Conservation (phyloP, 371 early-diverging fungal genomes). For the Lichtheimia hyalospora region DNA sequence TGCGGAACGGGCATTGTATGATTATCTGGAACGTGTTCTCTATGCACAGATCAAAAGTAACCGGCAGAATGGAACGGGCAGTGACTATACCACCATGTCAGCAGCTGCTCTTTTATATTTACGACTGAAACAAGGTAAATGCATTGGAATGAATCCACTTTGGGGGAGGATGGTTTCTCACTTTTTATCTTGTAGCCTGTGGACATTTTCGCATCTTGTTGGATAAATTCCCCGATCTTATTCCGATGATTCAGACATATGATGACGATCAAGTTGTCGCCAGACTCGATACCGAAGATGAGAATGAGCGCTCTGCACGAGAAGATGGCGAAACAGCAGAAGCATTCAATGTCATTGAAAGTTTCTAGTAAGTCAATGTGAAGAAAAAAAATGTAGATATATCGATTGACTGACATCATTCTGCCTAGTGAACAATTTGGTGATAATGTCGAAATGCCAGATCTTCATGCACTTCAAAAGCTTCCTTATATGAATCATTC, state of each 20-base stretch:
- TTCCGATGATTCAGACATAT: constrained; percentile 19
- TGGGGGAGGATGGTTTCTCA: too few species aligned
- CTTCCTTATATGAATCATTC: constrained; percentile 31
- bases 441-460: constrained; percentile 15
- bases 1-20: constrained; percentile 41
- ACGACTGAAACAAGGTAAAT: constrained; percentile 41
- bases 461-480: constrained; percentile 29
- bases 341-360: constrained; percentile 31
- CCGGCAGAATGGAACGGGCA: not conserved
- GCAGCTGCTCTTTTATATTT: constrained; percentile 33
- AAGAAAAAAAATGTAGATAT: too few species aligned
- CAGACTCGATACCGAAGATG: constrained; percentile 3
- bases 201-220: constrained; percentile 36
- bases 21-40: constrained; percentile 37
- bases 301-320: constrained; percentile 11
- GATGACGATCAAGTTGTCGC: constrained; percentile 1
- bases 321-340: constrained; percentile 29
- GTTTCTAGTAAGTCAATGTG: constrained; percentile 30
- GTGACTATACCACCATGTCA: not conserved
- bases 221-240: constrained; percentile 38
- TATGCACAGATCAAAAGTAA: constrained; percentile 21
- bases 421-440: constrained; percentile 33
- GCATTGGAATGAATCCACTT: too few species aligned
- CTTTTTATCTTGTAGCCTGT: constrained; percentile 18
- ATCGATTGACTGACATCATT: too few species aligned